Evolutionary conservation across 768 basidiomycete genomes (phyloP).

Genomic region (Lactifluus piperatus): DNA sequence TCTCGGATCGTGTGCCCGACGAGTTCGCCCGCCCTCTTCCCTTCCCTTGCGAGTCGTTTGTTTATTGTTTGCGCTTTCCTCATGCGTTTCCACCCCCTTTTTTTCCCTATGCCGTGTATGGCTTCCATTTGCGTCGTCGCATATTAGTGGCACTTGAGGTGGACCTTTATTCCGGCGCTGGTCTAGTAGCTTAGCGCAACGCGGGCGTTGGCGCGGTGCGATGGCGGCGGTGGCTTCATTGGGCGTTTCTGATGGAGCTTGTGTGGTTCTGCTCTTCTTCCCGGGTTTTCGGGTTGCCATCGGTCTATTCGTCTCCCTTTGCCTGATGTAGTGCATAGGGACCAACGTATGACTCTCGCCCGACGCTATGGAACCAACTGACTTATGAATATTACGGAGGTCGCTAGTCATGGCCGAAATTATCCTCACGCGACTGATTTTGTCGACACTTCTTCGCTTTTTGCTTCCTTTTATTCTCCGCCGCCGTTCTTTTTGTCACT

Average conservation of each 20-base stretch:
- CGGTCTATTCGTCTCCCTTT: constrained; percentile 4
- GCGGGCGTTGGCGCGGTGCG: neutral
- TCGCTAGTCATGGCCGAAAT: neutral
- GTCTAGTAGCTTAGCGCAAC: neutral
- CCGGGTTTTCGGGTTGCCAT: neutral
- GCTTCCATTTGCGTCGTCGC: constrained; percentile 5
- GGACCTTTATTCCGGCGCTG: neutral
- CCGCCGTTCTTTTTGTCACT: neutral
- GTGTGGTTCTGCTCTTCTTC: constrained; percentile 1
- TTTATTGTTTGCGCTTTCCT: neutral
- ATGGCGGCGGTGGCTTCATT: neutral
- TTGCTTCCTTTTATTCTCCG: neutral
- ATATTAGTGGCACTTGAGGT: neutral
- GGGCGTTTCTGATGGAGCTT: constrained; percentile 6
- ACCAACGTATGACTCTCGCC: neutral
- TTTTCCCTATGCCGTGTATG: neutral
- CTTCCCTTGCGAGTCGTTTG: neutral
- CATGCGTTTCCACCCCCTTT: neutral
- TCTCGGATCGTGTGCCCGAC: neutral
- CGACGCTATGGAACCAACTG: neutral
- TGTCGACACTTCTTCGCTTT: neutral
- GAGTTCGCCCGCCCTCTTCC: neutral
- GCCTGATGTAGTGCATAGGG: constrained; percentile 13
- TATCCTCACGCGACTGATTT: neutral
- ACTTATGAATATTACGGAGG: neutral